Conservation (phyloP, 768 basidiomycete genomes). For the Harrya chromipes region DNA sequence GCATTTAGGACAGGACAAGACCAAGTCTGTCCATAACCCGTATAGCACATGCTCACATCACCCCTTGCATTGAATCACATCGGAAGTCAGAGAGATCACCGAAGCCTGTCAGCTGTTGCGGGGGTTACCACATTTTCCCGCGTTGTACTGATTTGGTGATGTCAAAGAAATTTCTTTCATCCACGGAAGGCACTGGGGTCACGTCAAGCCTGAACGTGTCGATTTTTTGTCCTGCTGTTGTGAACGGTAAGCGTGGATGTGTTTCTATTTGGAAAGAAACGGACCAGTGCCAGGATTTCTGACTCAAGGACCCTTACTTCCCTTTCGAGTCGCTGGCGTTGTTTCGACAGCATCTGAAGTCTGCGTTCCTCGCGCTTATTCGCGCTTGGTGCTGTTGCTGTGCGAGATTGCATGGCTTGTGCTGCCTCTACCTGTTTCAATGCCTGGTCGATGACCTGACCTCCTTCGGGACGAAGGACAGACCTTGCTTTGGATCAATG, state of each 20-base stretch:
- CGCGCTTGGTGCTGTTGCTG: slow-evolving; percentile 46
- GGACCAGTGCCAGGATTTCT: slow-evolving; percentile 58
- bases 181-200: not conserved
- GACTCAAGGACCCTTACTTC: slow-evolving; percentile 58
- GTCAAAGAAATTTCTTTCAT: not conserved
- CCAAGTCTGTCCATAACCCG: not conserved
- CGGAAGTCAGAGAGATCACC: not conserved
- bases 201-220: not conserved
- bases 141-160: not conserved
- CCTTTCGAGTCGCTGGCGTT: slow-evolving; percentile 64
- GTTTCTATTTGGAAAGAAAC: not conserved
- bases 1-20: not conserved
- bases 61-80: not conserved
- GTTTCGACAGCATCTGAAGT: slow-evolving; percentile 60
- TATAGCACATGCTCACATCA: not conserved
- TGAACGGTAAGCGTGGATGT: slow-evolving; percentile 5
- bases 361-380: slow-evolving; percentile 68
- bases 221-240: slow-evolving; percentile 23
- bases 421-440: slow-evolving; percentile 52
- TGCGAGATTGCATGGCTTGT: slow-evolving; percentile 37
- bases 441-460: not conserved
- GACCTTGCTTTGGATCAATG: slow-evolving; percentile 62
- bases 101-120: not conserved
- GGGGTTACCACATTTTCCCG: not conserved
- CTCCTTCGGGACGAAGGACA: not conserved